Base-by-base conservation (phyloP, 106 monocot genomes). In the Gastrodia elata region DNA sequence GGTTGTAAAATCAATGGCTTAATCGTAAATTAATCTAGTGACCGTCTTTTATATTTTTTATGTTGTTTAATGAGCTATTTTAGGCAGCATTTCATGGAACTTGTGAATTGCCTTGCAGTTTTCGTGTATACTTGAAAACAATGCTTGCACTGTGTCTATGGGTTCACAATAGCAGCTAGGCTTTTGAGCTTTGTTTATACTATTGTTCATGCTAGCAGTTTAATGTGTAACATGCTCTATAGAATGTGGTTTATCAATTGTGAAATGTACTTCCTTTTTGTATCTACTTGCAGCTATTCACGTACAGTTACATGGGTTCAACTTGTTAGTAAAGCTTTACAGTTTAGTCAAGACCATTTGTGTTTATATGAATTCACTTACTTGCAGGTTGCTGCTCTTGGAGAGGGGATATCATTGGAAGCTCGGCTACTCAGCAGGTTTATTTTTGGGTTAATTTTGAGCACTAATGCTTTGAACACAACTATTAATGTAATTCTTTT, bases 371-470 rank as follows among this genome's bases (percentile, higher is more conserved):
- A 40, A 56, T 42, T 48, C 68, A n/a, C 72, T 42, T 37, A 38
- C 43, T 43, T 76, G 40, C 77, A 95, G 97, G 90, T 97, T 70
- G 93, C 97, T 80, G 72, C 86, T 76, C 97, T 97, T 73, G 97
- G 97, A 64, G 93, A 97, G 80, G 97, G 93, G 7, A 90, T 88
- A 26, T 93, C 93, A 36, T 83, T 92, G 59, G 97, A 97, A 80
- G 97, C 93, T 1, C 84, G 83, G 38, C 69, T 97, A 33, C 78
- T 97, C 42, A 97, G 85, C 88, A 97, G 93, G 97, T 93, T 74
- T 22, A 56, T 68, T 18, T 24, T 28, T 69, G 18, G 38, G 0
- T 18, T 75, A 77, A 70, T 7, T 36, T 26, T 52, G 30, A 27
- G 15, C 38, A 57, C 38, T 52, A 26, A 25, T 46, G 65, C 58